Base-by-base conservation (phyloP, 2,329 filamentous ascomycete genomes). In the Purpureocillium lavendulum region DNA sequence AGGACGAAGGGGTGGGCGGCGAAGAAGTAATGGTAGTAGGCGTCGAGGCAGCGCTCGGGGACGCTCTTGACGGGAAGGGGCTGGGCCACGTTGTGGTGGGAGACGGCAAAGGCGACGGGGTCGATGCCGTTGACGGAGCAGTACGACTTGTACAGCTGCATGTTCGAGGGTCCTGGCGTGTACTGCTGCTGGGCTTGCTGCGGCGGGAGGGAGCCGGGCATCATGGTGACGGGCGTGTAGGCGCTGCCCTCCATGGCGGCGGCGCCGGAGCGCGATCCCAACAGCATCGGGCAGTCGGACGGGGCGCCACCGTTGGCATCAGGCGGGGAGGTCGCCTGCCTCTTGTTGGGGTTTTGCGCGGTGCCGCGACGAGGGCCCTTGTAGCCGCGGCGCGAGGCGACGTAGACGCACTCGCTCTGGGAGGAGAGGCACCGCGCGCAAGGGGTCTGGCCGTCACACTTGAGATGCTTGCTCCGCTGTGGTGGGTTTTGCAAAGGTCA, bases 321-420 rank as follows among this genome's bases (percentile, higher is more conserved):
- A 12, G 54, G 49, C 12, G 59, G 54, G 21, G 71, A 67, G 15
- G 68, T 69, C 16, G 68, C 64, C 51, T 70, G 69, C 14, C 67
- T 65, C 55, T 74, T 76, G 53, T 69, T 68, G 9, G 65, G 63
- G 49, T 67, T 73, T 42, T 58, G 59, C 7, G 58, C 48, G n/a
- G 55, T 47, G 14, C 52, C 58, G 64, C 61, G 46, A 46, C 61
- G 49, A 46, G 60, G 55, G 12, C 82, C 81, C 59, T 84, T 86
- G 64, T 84, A 86, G 24, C 84, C 84, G 44, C 84, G 75, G 33
- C 84, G 78, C 30, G 83, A 87, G 33, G 82, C 78, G 36, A 86
- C 76, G 56, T 87, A 88, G 52, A 79, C 64, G 58, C 85, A 90
- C 35, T 80, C 70, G 14, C 70, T 63, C 40, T 73, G 71, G 35